phyloP scores from a whole-genome alignment of 257 asterid species.

The Nicotiana benthamiana region DNA sequence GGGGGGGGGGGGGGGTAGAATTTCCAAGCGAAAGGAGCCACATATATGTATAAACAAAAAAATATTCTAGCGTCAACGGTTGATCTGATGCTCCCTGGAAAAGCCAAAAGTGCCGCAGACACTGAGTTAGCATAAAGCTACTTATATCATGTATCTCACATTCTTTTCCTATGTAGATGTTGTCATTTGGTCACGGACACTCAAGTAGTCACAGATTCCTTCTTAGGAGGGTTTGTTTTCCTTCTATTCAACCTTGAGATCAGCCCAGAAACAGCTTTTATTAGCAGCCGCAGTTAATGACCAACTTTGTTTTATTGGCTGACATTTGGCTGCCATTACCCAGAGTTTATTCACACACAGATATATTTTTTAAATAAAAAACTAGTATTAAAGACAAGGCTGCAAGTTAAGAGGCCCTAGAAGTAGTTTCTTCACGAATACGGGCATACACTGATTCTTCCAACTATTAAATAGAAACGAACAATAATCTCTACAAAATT shows the following conservation, averaged over 20 bases:
- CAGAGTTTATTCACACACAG: background rate
- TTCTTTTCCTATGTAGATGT: background rate
- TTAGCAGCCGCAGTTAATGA: background rate
- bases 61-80: background rate
- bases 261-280: background rate
- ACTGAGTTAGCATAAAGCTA: background rate
- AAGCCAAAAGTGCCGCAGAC: background rate
- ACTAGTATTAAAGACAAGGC: background rate
- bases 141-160: too few relatives aligned
- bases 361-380: background rate
- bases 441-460: background rate
- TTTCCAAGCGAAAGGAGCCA: background rate
- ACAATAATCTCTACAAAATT: background rate
- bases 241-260: background rate
- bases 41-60: background rate
- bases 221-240: background rate
- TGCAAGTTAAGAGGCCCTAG: background rate
- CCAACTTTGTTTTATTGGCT: background rate
- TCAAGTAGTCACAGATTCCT: background rate
- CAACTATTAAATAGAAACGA: background rate
- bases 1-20: too few relatives aligned
- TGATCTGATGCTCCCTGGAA: background rate
- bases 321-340: background rate
- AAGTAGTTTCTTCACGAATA: background rate
- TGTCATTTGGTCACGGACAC: background rate